phyloP scores from a whole-genome alignment of 2,329 filamentous ascomycete species.

The Didymella pinodella region DNA sequence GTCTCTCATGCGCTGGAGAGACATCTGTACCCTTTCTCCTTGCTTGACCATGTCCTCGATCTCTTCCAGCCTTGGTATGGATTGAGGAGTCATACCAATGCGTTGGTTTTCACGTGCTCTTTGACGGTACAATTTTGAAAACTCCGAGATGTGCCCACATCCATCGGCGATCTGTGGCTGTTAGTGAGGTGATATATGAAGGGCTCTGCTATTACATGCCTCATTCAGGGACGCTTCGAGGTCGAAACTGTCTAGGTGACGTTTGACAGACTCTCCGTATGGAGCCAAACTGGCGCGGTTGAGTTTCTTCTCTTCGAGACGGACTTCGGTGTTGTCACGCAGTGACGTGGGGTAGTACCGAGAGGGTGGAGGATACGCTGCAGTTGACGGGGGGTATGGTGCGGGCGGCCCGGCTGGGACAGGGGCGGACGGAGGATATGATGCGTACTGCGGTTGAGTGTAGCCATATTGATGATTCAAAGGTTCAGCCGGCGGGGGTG shows the following conservation, averaged over 20 bases:
- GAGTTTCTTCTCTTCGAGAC: conserved; percentile 49
- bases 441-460: conserved; percentile 51
- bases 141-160: conserved; percentile 56
- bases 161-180: conserved; percentile 54
- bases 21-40: conserved; percentile 54
- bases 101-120: conserved; percentile 61
- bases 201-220: conserved; percentile 42
- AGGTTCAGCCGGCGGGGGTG: conserved; percentile 46
- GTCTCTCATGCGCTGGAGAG: conserved; percentile 66
- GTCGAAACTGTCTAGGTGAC: conserved; percentile 70
- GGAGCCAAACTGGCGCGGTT: conserved; percentile 44
- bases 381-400: conserved; percentile 53
- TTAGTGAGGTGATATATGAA: conserved; percentile 20
- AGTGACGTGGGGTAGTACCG: conserved; percentile 48
- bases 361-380: conserved; percentile 51
- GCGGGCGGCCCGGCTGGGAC: conserved; percentile 47
- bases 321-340: conserved; percentile 49
- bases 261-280: conserved; percentile 64
- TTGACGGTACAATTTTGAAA: conserved; percentile 59
- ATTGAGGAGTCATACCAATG: conserved; percentile 56
- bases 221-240: conserved; percentile 62
- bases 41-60: conserved; percentile 62
- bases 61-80: conserved; percentile 59
- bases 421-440: conserved; percentile 52
- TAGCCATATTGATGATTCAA: conserved; percentile 54